phyloP scores from a whole-genome alignment of 2,329 filamentous ascomycete species.

The Zarea fungicola region DNA sequence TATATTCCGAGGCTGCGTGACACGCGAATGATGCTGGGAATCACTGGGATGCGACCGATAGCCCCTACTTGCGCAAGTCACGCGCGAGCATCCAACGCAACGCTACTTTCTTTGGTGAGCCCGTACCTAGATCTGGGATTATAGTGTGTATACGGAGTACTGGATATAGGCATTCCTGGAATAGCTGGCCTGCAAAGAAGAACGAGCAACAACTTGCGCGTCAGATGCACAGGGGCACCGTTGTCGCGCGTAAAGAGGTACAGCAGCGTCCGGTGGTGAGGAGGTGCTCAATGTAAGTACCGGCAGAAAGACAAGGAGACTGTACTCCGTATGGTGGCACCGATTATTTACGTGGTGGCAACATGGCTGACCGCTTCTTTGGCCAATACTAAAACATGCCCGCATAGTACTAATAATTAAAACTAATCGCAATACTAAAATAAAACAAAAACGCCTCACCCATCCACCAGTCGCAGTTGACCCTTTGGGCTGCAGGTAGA shows the following conservation, averaged over 20 bases:
- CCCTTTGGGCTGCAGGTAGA: not conserved
- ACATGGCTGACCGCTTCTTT: constrained; percentile 4
- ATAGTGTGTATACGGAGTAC: too few species aligned
- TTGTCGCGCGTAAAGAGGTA: constrained; percentile 1
- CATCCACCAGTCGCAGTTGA: constrained; percentile 6
- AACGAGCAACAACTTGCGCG: constrained; percentile 3
- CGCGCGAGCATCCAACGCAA: not conserved
- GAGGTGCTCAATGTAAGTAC: too few species aligned
- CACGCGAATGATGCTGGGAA: constrained; percentile 3
- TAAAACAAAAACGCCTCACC: not conserved
- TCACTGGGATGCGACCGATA: not conserved
- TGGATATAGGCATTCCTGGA: not conserved
- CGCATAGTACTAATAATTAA: not conserved
- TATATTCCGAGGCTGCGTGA: not conserved
- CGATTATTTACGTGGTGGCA: not conserved
- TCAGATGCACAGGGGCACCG: constrained; percentile 4
- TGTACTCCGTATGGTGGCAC: not conserved
- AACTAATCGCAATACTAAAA: not conserved
- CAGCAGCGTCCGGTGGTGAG: not conserved
- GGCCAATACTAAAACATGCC: not conserved
- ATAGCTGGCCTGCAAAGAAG: constrained; percentile 10
- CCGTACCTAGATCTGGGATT: not conserved
- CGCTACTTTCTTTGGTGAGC: not conserved
- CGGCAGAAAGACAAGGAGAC: not conserved
- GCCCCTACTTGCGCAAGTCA: too few species aligned